Base-by-base conservation (phyloP, 345 rosid species). In the Ailanthus altissimus region DNA sequence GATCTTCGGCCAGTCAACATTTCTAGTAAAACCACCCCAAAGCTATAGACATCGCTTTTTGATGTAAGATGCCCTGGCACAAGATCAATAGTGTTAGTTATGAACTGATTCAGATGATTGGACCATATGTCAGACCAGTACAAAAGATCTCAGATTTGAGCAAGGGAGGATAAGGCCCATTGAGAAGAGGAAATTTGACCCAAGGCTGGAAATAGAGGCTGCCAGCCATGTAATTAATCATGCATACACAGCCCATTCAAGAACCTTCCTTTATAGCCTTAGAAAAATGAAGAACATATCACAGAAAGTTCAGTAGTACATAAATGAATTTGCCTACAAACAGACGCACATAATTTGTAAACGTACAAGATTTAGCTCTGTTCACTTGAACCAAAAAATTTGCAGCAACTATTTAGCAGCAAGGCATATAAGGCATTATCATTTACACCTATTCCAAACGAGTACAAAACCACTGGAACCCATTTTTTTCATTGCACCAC, bases 1-100 rank as follows among this genome's bases (percentile, higher is more conserved):
- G 87, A 85, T 75, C 87, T 82, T 75, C 82, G 74, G 43, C 87
- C 87, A 46, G 80, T 85, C 63, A 85, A 67, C 85, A 85, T 77
- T 80, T 85, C 85, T 7, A 84, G 85, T 57, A 84, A 67, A 49
- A 84, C 87, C 62, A 84, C 87, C 16, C 87, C 87, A 23, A 84
- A 85, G 68, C 85, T 80, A 73, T 82, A 85, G 67, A 85, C 88
- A 16, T 85, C 88, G 13, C 88, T 85, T 65, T 73, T 82, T 25
- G 82, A 78, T n/a, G 84, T 85, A 36, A 85, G 85, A 80, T 85
- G 88, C 46, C 88, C 88, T 82, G 82, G 23, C 70, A 72, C 67
- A 67, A 25, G 66, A 51, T 45, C 14, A 49, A 53, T 28, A 47
- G 12, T 23, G 28, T 51, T 49, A 64, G 40, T 23, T 9, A 53